phyloP scores from a whole-genome alignment of 2,329 filamentous ascomycete genomes.

The Cladophialophora yegresii region DNA sequence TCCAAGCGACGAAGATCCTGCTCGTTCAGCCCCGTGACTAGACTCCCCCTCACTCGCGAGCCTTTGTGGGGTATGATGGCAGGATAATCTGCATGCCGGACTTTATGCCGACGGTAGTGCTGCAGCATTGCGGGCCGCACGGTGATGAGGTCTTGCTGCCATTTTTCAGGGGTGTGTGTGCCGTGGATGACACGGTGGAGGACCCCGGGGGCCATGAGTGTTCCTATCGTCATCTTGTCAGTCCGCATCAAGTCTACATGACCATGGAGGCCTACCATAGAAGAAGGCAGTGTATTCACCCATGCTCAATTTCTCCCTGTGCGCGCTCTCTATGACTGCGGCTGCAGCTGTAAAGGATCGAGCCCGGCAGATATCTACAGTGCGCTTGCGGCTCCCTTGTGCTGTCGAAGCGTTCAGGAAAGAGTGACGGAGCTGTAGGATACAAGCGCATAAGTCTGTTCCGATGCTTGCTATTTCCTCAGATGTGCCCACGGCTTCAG shows the following conservation, averaged over 20 bases:
- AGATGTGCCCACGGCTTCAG: not conserved
- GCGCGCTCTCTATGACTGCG: not conserved
- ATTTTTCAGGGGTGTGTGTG: conserved; percentile 53
- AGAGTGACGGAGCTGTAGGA: not conserved
- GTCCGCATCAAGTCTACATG: not conserved
- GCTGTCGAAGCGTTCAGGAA: not conserved
- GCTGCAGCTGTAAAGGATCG: not conserved
- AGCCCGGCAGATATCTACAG: not conserved
- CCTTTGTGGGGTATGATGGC: conserved; percentile 60
- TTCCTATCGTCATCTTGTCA: conserved; percentile 44
- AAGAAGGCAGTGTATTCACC: conserved; percentile 62
- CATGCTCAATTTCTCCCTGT: conserved; percentile 39
- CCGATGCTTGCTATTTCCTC: not conserved
- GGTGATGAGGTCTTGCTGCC: conserved; percentile 58
- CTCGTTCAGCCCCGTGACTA: conserved; percentile 75
- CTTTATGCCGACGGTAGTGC: conserved; percentile 69
- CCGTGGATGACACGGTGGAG: conserved; percentile 83
- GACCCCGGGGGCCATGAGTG: conserved; percentile 80
- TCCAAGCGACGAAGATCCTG: conserved; percentile 76
- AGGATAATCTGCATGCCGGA: conserved; percentile 74
- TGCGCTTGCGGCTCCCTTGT: not conserved
- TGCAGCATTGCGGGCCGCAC: conserved; percentile 75
- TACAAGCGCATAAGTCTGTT: not conserved
- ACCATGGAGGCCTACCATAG: conserved; percentile 55
- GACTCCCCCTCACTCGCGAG: conserved; percentile 69